Percentiles rank a stretch among this genome's conserved stretches.
phyloP scores from a whole-genome alignment of 2,329 filamentous ascomycete species.

The Cladophialophora bantiana region DNA sequence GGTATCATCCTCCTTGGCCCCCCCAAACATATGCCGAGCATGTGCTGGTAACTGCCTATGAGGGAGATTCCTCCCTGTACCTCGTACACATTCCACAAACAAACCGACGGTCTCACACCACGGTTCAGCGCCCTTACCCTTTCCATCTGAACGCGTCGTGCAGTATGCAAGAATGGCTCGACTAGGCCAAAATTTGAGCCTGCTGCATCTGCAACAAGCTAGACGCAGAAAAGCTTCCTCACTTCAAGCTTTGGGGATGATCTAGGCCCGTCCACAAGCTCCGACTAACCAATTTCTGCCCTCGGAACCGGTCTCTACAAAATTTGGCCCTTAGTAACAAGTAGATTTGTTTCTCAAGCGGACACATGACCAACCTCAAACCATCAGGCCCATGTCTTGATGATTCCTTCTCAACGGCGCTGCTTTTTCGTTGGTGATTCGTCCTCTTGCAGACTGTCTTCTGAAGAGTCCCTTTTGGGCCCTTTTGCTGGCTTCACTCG shows the following conservation, averaged over 20 bases:
- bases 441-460: slow-evolving; percentile 27
- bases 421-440: slow-evolving; percentile 31
- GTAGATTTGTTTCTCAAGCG: neutral
- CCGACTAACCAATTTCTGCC: neutral
- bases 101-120: neutral
- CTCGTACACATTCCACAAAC: neutral
- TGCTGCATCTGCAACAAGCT: slow-evolving; percentile 18
- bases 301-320: neutral
- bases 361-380: slow-evolving; percentile 1
- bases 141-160: neutral
- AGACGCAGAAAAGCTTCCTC: slow-evolving; percentile 20
- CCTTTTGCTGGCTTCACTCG: slow-evolving; percentile 28
- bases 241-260: slow-evolving; percentile 19
- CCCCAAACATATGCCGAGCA: slow-evolving; percentile 3
- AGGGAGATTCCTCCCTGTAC: neutral
- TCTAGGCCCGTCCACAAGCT: slow-evolving; percentile 1
- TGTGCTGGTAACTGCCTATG: neutral
- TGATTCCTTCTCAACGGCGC: slow-evolving; percentile 25
- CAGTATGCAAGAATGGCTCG: neutral
- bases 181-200: neutral
- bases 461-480: slow-evolving; percentile 9
- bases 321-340: neutral
- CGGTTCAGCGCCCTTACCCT: neutral
- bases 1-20: neutral
- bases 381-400: neutral